Conservation (phyloP, 2,329 filamentous ascomycete genomes). For the Thelonectria rubi region DNA sequence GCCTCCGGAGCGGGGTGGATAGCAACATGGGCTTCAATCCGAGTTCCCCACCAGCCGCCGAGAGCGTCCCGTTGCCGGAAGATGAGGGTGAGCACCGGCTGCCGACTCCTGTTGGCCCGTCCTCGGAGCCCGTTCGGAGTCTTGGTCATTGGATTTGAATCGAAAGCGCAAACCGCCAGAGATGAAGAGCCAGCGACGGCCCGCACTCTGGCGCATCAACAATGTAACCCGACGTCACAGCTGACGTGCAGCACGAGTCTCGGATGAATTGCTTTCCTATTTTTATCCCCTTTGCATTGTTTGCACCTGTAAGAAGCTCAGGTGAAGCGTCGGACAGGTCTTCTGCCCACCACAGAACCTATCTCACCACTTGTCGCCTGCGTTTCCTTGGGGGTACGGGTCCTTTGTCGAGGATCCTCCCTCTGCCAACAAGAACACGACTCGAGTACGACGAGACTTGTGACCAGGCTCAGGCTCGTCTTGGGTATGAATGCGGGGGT, state of each 20-base stretch:
- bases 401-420: background rate
- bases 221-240: background rate
- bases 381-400: background rate
- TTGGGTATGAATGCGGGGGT: conserved; percentile 10
- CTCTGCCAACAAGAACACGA: background rate
- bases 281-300: conserved; percentile 3
- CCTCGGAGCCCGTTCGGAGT: conserved; percentile 2
- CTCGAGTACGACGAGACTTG: background rate
- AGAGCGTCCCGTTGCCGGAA: conserved; percentile 9
- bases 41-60: conserved; percentile 10
- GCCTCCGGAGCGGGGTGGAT: background rate
- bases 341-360: background rate
- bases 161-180: background rate
- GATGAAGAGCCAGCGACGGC: background rate
- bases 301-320: background rate
- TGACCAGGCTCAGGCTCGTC: background rate
- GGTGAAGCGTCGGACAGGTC: conserved; percentile 1
- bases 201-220: background rate
- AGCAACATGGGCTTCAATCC: background rate
- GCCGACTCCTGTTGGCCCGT: background rate
- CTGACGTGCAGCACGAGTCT: background rate
- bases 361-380: background rate
- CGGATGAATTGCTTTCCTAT: conserved; percentile 5
- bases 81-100: conserved; percentile 6
- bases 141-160: background rate